phyloP scores from a whole-genome alignment of 306 rosid genomes.

The Fagus crenata region DNA sequence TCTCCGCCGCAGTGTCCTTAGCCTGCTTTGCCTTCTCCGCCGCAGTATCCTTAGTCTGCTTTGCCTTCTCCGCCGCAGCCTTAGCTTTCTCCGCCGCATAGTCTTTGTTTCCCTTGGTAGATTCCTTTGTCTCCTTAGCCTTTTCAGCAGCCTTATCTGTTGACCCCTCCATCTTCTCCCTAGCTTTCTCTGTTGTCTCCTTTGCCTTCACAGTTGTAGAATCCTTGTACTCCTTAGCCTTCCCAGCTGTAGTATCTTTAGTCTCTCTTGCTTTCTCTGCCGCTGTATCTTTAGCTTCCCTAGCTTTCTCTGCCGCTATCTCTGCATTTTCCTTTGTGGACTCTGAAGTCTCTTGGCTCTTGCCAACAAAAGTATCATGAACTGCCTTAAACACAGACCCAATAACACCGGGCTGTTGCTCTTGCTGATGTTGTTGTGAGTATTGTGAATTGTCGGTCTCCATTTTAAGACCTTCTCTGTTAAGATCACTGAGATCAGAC shows the following conservation, averaged over 20 bases:
- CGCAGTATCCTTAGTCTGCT: constrained; percentile 3
- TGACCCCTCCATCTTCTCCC: constrained; percentile 18
- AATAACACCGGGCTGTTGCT: constrained; percentile 50
- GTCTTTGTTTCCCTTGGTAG: constrained; percentile 2
- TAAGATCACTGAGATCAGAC: constrained; percentile 46
- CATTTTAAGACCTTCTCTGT: constrained; percentile 23
- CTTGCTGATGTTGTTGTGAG: constrained; percentile 23
- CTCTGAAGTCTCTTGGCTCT: constrained; percentile 26
- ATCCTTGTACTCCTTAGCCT: constrained; percentile 7
- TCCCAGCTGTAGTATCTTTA: neutral
- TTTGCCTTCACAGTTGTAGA: constrained; percentile 19
- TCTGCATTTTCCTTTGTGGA: constrained; percentile 9
- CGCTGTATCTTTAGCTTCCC: neutral
- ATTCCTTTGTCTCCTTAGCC: constrained; percentile 39
- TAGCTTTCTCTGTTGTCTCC: constrained; percentile 34
- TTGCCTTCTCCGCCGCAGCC: neutral
- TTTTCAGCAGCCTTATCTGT: constrained; percentile 30
- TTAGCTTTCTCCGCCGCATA: constrained; percentile 4
- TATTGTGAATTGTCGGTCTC: neutral
- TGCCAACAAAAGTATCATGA: constrained; percentile 60
- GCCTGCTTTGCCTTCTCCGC: neutral
- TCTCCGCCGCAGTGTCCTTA: neutral
- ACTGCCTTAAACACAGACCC: constrained; percentile 60
- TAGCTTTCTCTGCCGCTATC: neutral
- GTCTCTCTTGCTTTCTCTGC: neutral